Base-by-base conservation (phyloP, 441 rosid species). In the Manihot esculenta region DNA sequence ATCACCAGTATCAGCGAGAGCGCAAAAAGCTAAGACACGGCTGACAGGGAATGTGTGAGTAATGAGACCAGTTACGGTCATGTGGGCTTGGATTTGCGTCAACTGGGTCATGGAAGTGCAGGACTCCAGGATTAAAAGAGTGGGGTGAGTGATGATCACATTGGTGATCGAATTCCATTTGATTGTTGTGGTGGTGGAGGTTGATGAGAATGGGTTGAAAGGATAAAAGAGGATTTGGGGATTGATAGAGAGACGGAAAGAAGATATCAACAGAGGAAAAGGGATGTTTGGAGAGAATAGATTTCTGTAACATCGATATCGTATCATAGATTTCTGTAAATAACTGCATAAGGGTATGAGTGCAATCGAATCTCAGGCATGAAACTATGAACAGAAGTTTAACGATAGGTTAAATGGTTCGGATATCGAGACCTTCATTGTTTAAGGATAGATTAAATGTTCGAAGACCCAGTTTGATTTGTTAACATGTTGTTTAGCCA, bases 81-180 rank as follows among this genome's bases (percentile, higher is more conserved):
- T 59, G 27, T 30, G 73, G 33, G 66, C 58, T 70, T 70, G 73
- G 2, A 70, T 70, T 48, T 70, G 73, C 66, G 59, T 70, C 45
- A 70, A 33, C 9, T 70, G 66, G 38, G 13, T 20, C 73, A 70
- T 70, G 21, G 58, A 70, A 48, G 55, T 70, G 49, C 73, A 70
- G 0, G 66, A 59, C 48, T 59, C 73, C 66, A 70, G 33, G 20
- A 70, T 48, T 48, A 70, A 6, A 26, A 70, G 73, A 60, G 49
- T 20, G 13, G 73, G 73, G 23, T 70, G 73, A 1, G 73, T 47
- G 33, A 70, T 60, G 23, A 59, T 48, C 20, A 70, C 73, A 9
- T 59, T 70, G 66, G 73, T 70, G 2, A 33, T n/a, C 20, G 73
- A 60, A 33, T 60, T 70, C 73, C 73, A 70, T 70, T 48, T 47